Evolutionary conservation across 345 rosid genomes (phyloP).

Genomic region (Noccaea bulbosa): DNA sequence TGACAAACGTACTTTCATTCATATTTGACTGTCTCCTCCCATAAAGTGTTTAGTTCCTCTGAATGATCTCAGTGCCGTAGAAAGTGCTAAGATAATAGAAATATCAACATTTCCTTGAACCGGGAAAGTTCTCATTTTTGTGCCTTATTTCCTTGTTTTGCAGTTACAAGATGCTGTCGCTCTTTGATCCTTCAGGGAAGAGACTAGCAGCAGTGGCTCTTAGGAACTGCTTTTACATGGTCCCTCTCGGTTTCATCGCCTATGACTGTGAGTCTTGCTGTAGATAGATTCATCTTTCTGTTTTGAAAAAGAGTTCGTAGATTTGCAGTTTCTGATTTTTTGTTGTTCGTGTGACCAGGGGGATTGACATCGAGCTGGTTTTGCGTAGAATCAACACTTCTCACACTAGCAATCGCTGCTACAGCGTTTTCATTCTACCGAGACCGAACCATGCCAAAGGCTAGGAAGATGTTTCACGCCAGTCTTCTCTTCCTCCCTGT

Average conservation of each 20-base stretch:
- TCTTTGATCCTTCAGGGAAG: slow-evolving; percentile 79
- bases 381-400: slow-evolving; percentile 68
- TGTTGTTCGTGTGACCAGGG: slow-evolving; percentile 53
- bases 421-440: slow-evolving; percentile 81
- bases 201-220: slow-evolving; percentile 80
- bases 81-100: too few relatives aligned
- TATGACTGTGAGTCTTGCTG: slow-evolving; percentile 73
- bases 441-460: slow-evolving; percentile 67
- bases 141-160: slow-evolving; percentile 6
- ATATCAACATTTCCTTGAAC: too few relatives aligned
- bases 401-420: slow-evolving; percentile 77
- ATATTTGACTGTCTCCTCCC: too few relatives aligned
- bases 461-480: slow-evolving; percentile 81
- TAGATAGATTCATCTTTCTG: too few relatives aligned
- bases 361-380: slow-evolving; percentile 88
- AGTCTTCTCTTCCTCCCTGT: slow-evolving; percentile 91
- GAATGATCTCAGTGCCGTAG: too few relatives aligned
- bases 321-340: slow-evolving; percentile 1
- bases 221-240: slow-evolving; percentile 86
- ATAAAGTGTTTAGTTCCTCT: too few relatives aligned
- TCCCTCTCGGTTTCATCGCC: slow-evolving; percentile 83
- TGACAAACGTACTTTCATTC: too few relatives aligned
- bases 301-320: not conserved
- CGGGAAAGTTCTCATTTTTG: not conserved
- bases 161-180: slow-evolving; percentile 93